Conservation (phyloP, 2,329 filamentous ascomycete genomes). For the Fusarium sp. region DNA sequence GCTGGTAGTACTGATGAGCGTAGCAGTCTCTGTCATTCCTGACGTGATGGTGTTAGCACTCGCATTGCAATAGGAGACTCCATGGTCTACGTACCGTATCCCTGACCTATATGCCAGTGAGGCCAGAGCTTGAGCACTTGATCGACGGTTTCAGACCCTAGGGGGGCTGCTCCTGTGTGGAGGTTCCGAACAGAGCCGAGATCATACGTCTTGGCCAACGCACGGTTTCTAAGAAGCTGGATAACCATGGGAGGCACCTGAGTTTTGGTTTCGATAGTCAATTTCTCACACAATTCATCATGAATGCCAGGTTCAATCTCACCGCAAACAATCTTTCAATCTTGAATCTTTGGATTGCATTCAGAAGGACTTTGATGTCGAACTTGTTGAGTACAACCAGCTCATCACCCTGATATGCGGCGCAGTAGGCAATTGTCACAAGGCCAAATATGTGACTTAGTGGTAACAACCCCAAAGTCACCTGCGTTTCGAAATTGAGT, state of each 20-base stretch:
- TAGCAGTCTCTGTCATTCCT: constrained; percentile 75
- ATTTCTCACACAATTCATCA: too few relatives aligned
- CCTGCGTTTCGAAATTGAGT: not conserved
- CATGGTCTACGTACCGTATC: constrained; percentile 59
- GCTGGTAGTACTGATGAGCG: constrained; percentile 70
- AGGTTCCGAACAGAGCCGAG: constrained; percentile 71
- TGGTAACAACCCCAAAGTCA: constrained; percentile 70
- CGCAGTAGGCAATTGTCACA: constrained; percentile 72
- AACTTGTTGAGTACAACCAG: constrained; percentile 77
- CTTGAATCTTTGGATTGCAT: constrained; percentile 71
- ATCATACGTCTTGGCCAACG: constrained; percentile 66
- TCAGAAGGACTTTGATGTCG: constrained; percentile 69
- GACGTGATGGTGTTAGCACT: not conserved
- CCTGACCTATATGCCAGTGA: constrained; percentile 70
- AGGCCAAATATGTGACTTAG: constrained; percentile 82
- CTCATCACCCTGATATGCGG: constrained; percentile 74
- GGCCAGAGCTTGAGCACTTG: constrained; percentile 70
- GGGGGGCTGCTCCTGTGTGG: constrained; percentile 80
- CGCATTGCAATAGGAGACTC: not conserved
- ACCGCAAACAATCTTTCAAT: constrained; percentile 74
- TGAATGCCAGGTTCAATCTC: too few relatives aligned
- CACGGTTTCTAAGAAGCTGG: constrained; percentile 74
- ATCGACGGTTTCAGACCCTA: constrained; percentile 74
- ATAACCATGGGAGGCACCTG: constrained; percentile 75
- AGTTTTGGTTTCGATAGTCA: too few relatives aligned